A percentile compares a stretch with the other conserved stretches of the same genome.
Evolutionary conservation across 305 asterid genomes (phyloP).

Genomic region (Galium porrigens): DNA sequence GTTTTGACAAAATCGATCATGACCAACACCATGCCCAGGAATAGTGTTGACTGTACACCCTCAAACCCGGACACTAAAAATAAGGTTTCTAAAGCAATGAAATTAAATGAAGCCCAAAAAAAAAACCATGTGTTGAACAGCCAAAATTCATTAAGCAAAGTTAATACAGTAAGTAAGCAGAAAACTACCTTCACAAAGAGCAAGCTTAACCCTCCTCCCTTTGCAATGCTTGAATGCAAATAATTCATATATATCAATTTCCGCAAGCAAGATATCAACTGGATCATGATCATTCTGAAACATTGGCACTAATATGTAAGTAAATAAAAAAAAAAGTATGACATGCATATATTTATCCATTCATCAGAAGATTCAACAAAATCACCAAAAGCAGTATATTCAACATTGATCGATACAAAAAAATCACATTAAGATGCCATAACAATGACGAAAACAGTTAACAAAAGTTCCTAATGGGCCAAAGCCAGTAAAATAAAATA

Average conservation of each 20-base stretch:
- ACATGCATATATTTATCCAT: not conserved
- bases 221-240: slow-evolving; percentile 89
- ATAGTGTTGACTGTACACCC: not conserved
- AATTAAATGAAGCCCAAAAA: not conserved
- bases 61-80: not conserved
- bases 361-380: not conserved
- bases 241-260: slow-evolving; percentile 93
- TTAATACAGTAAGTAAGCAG: slow-evolving; percentile 8
- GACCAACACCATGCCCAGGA: not conserved
- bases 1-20: not conserved
- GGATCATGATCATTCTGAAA: slow-evolving; percentile 82
- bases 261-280: slow-evolving; percentile 85
- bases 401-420: not conserved
- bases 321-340: not conserved
- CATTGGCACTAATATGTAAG: slow-evolving; percentile 11
- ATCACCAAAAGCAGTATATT: not conserved
- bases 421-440: not conserved
- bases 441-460: not conserved
- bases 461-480: not conserved
- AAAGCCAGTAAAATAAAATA: not conserved
- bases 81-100: not conserved
- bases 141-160: not conserved
- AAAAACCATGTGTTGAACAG: not conserved
- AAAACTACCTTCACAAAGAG: slow-evolving; percentile 79
- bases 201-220: slow-evolving; percentile 89